These are phyloP conservation scores for Xylaria sp. DNA, from an alignment of 2,329 filamentous ascomycete species.

Conservation along the genomic window DNA sequence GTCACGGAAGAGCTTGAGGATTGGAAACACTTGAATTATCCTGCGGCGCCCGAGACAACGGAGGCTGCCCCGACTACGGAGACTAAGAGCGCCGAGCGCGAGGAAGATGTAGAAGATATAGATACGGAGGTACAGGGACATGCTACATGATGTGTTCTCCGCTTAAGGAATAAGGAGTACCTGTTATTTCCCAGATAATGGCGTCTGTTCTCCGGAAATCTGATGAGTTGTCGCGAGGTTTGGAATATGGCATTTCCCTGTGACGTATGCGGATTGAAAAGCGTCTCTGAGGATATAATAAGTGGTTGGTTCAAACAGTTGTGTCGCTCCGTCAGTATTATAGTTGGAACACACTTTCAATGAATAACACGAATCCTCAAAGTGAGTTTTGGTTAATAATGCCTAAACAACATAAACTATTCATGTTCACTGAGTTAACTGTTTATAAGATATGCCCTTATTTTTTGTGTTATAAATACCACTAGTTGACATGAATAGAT, in stretches of 20 bases:
- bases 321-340: not conserved
- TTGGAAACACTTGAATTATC: slow-evolving; percentile 87
- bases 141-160: slow-evolving; percentile 20
- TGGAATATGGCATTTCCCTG: not conserved
- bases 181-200: not conserved
- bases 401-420: not conserved
- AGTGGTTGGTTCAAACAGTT: not conserved
- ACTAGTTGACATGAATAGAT: too few relatives aligned
- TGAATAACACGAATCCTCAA: not conserved
- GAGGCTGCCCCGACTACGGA: slow-evolving; percentile 45
- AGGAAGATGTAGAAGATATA: slow-evolving; percentile 44
- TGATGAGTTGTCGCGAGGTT: not conserved
- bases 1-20: slow-evolving; percentile 96
- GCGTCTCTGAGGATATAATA: not conserved
- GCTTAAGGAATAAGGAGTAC: not conserved
- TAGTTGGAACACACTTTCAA: not conserved
- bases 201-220: not conserved
- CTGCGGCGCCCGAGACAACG: slow-evolving; percentile 47
- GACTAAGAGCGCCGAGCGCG: slow-evolving; percentile 46
- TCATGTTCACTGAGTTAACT: not conserved
- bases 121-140: slow-evolving; percentile 33
- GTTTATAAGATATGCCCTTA: not conserved
- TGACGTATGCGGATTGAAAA: not conserved
- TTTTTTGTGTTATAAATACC: not conserved
- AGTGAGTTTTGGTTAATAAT: not conserved